Evolutionary conservation across 1,284 basidiomycete genomes (phyloP).

Genomic region (Leccinum angustisporum): DNA sequence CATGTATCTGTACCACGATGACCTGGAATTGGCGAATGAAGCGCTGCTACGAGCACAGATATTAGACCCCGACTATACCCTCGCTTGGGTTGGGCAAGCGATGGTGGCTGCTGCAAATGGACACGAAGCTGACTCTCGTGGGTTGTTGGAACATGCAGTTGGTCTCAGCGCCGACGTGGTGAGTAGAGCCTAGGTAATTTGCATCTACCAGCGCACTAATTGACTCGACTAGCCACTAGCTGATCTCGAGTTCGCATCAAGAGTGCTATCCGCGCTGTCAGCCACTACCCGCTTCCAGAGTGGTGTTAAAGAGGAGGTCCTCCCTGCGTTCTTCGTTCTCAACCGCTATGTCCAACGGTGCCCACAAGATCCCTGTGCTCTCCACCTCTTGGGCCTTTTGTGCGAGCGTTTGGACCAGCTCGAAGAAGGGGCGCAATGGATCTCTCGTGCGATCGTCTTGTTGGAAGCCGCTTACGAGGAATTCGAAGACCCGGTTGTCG

Average conservation of each 20-base stretch:
- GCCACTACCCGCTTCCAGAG: conserved; percentile 27
- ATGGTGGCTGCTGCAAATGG: conserved; percentile 74
- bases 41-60: conserved; percentile 88
- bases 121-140: conserved; percentile 61
- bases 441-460: conserved; percentile 67
- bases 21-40: conserved; percentile 84
- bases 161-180: conserved; percentile 71
- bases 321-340: conserved; percentile 81
- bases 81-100: conserved; percentile 95
- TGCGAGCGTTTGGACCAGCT: conserved; percentile 82
- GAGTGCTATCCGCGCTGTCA: conserved; percentile 54
- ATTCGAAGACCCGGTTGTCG: conserved; percentile 75
- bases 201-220: neutral
- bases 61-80: conserved; percentile 86
- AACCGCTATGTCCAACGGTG: conserved; percentile 72
- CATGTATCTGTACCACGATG: conserved; percentile 83
- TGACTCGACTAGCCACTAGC: conserved; percentile 65
- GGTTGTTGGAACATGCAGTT: conserved; percentile 83
- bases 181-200: conserved; percentile 35
- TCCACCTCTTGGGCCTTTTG: conserved; percentile 86
- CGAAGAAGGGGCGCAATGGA: conserved; percentile 58
- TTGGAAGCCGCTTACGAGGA: conserved; percentile 90
- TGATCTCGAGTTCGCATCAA: conserved; percentile 77
- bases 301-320: conserved; percentile 45
- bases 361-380: conserved; percentile 70